Conservation (phyloP, 768 basidiomycete species). For the Termitomyces sp. region DNA sequence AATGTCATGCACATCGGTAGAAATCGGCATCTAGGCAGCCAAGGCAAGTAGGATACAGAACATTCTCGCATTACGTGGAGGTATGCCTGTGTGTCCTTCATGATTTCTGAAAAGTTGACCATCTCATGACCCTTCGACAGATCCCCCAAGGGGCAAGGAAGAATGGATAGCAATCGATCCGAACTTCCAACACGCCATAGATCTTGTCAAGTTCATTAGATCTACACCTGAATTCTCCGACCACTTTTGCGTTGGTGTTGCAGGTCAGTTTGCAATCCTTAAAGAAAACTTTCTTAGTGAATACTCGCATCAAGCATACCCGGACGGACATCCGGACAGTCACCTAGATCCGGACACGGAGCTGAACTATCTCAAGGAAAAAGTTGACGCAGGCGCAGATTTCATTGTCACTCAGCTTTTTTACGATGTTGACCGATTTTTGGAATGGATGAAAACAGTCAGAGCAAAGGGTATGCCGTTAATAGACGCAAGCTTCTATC, state of each 20-base stretch:
- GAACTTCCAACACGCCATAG: conserved; percentile 78
- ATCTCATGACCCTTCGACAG: conserved; percentile 36
- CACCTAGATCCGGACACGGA: conserved; percentile 56
- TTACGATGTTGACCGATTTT: conserved; percentile 90
- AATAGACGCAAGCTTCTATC: no score
- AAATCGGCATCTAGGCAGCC: conserved; percentile 50
- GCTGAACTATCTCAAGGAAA: conserved; percentile 73
- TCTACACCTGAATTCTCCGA: conserved; percentile 73
- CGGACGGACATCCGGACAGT: conserved; percentile 81
- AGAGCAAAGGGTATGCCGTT: conserved; percentile 63
- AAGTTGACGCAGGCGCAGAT: conserved; percentile 93
- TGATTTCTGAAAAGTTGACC: neutral
- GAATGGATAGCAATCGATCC: conserved; percentile 88
- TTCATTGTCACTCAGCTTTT: conserved; percentile 97
- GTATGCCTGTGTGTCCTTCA: conserved; percentile 36
- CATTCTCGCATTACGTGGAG: conserved; percentile 90
- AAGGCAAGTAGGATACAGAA: conserved; percentile 83
- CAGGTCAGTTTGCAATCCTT: conserved; percentile 49
- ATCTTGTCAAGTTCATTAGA: conserved; percentile 91
- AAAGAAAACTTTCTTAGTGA: neutral
- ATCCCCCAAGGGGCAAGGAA: conserved; percentile 92
- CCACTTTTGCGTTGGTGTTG: conserved; percentile 92
- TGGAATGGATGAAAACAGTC: conserved; percentile 74
- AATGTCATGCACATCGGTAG: conserved; percentile 9
- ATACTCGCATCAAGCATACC: conserved; percentile 62